phyloP scores from a whole-genome alignment of 2,329 filamentous ascomycete genomes.

The Cladorrhinum sp. region DNA sequence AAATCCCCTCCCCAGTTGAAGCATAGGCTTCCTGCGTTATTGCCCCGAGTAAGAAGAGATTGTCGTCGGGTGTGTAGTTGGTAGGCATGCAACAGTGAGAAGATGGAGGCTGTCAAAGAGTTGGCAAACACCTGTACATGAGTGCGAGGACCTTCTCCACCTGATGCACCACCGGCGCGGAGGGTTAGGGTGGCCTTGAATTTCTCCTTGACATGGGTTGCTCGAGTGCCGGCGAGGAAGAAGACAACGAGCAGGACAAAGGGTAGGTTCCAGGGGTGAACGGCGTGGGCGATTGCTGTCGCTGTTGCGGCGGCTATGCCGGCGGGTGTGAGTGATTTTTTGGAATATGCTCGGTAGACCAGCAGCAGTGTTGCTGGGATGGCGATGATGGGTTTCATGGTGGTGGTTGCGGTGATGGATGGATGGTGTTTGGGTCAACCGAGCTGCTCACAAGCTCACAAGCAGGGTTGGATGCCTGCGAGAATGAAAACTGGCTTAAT shows the following conservation, averaged over 20 bases:
- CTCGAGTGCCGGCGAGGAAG: conserved; percentile 79
- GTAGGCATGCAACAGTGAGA: conserved; percentile 57
- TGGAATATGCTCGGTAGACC: conserved; percentile 64
- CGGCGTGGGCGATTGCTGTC: conserved; percentile 75
- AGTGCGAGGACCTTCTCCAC: conserved; percentile 78
- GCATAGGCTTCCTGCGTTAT: conserved; percentile 43
- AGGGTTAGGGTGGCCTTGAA: conserved; percentile 80
- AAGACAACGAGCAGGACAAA: conserved; percentile 80
- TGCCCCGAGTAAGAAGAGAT: conserved; percentile 35
- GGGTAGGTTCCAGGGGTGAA: conserved; percentile 94
- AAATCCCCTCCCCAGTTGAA: conserved; percentile 61
- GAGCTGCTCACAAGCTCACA: too few species aligned
- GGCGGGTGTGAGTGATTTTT: conserved; percentile 72
- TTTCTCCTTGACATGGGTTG: conserved; percentile 87
- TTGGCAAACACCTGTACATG: conserved; percentile 90
- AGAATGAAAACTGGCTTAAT: too few species aligned
- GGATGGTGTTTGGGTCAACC: too few species aligned
- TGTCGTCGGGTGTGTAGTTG: conserved; percentile 51
- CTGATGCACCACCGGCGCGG: conserved; percentile 66
- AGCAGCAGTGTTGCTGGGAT: conserved; percentile 58
- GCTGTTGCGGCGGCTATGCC: conserved; percentile 70
- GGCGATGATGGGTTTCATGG: conserved; percentile 58
- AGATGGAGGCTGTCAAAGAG: conserved; percentile 70
- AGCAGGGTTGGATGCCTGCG: too few species aligned
- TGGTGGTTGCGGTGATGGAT: not conserved